Evolutionary conservation across 805 yeast genomes (phyloP).

Genomic region (Candida xiaguanensis): DNA sequence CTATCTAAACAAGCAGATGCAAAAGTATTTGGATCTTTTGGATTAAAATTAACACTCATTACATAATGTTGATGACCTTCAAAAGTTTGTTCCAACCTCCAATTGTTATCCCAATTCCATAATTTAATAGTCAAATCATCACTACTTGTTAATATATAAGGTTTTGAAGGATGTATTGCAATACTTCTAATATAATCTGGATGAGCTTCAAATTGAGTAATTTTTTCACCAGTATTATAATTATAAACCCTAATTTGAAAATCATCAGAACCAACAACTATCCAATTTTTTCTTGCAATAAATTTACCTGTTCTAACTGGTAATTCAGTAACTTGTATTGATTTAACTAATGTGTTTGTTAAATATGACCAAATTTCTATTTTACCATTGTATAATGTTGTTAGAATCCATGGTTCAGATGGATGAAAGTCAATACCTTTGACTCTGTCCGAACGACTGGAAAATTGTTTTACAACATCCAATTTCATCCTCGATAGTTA

Average conservation of each 20-base stretch:
- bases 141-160: slow-evolving; percentile 81
- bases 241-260: slow-evolving; percentile 91
- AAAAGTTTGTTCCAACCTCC: slow-evolving; percentile 86
- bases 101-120: slow-evolving; percentile 97
- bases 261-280: slow-evolving; percentile 94
- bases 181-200: slow-evolving; percentile 93
- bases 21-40: slow-evolving; percentile 95
- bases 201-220: slow-evolving; percentile 95
- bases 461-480: slow-evolving; percentile 68
- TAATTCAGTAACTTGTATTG: slow-evolving; percentile 90
- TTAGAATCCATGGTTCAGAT: slow-evolving; percentile 92
- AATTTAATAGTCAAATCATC: slow-evolving; percentile 89
- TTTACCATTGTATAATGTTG: slow-evolving; percentile 86
- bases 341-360: slow-evolving; percentile 75
- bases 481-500: slow-evolving; percentile 27
- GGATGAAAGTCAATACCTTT: slow-evolving; percentile 98
- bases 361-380: slow-evolving; percentile 95
- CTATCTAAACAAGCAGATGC: slow-evolving; percentile 96
- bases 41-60: slow-evolving; percentile 92
- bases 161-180: slow-evolving; percentile 92
- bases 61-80: slow-evolving; percentile 96
- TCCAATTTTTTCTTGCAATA: slow-evolving; percentile 95
- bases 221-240: slow-evolving; percentile 92
- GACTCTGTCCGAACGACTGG: slow-evolving; percentile 92
- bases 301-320: slow-evolving; percentile 96